Evolutionary conservation across 202 grass and related monocot genomes (phyloP).

Genomic region (Digitaria exilis): DNA sequence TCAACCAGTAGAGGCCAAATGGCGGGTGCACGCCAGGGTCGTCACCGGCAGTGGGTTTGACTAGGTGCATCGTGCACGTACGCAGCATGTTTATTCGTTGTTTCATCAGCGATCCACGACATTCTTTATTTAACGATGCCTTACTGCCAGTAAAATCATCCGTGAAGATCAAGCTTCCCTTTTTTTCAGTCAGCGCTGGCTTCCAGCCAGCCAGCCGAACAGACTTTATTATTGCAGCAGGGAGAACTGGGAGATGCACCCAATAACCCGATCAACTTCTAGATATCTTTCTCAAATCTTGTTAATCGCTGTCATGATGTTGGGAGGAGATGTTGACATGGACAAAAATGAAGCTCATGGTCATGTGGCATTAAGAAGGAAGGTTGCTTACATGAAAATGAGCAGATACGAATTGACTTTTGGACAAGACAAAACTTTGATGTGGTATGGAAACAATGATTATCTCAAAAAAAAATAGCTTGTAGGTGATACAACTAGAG

Average conservation of each 20-base stretch:
- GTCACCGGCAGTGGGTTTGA: too few species aligned
- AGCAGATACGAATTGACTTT: background rate
- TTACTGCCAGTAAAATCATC: background rate
- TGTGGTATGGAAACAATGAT: background rate
- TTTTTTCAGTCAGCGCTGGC: too few species aligned
- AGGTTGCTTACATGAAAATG: background rate
- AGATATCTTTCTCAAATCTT: background rate
- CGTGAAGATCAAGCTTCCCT: background rate
- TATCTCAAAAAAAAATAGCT: background rate
- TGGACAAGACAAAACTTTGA: background rate
- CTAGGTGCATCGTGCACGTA: too few species aligned
- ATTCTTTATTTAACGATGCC: too few species aligned
- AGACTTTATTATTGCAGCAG: too few species aligned
- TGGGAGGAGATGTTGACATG: conserved; percentile 10
- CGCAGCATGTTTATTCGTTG: too few species aligned
- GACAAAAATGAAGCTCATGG: background rate
- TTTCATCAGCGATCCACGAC: too few species aligned
- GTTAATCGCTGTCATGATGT: background rate
- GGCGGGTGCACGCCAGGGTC: too few species aligned
- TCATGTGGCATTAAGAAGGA: background rate
- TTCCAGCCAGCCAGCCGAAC: too few species aligned
- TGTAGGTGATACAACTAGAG: background rate
- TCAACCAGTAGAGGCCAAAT: too few species aligned
- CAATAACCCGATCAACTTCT: background rate
- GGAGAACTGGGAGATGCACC: too few species aligned